Conservation (phyloP, 768 basidiomycete species). For the Lepiota brunneoincarnata region DNA sequence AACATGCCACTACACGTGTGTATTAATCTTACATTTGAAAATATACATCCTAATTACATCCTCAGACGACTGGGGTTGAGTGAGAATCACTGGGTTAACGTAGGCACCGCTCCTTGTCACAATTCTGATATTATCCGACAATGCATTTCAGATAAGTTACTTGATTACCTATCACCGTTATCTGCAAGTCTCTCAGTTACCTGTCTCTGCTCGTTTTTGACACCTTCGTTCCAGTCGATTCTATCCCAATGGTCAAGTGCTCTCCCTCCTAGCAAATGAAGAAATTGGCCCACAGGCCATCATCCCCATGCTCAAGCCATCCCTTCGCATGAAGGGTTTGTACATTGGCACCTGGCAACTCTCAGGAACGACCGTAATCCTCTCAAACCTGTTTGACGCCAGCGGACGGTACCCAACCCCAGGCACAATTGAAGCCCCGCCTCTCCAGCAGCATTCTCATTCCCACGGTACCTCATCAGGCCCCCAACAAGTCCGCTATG, state of each 20-base stretch:
- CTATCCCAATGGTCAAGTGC: conserved; percentile 81
- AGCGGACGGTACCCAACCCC: conserved; percentile 32
- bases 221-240: conserved; percentile 58
- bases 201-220: not conserved
- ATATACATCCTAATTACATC: conserved; percentile 13
- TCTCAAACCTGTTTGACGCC: conserved; percentile 66
- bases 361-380: conserved; percentile 53
- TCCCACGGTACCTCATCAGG: conserved; percentile 15
- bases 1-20: conserved; percentile 84
- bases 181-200: conserved; percentile 48
- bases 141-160: conserved; percentile 59
- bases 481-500: conserved; percentile 45
- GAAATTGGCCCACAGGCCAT: conserved; percentile 66
- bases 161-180: conserved; percentile 93
- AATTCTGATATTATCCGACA: conserved; percentile 10
- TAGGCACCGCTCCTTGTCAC: conserved; percentile 32
- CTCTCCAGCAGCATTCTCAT: conserved; percentile 1
- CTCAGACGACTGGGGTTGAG: conserved; percentile 69
- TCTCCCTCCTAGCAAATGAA: conserved; percentile 84
- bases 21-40: conserved; percentile 5
- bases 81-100: conserved; percentile 87
- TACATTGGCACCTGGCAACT: conserved; percentile 72
- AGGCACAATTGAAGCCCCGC: not conserved
- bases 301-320: conserved; percentile 73
- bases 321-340: conserved; percentile 80